Conservation (phyloP, 2,329 filamentous ascomycete species). For the Hypoxylon sp. region DNA sequence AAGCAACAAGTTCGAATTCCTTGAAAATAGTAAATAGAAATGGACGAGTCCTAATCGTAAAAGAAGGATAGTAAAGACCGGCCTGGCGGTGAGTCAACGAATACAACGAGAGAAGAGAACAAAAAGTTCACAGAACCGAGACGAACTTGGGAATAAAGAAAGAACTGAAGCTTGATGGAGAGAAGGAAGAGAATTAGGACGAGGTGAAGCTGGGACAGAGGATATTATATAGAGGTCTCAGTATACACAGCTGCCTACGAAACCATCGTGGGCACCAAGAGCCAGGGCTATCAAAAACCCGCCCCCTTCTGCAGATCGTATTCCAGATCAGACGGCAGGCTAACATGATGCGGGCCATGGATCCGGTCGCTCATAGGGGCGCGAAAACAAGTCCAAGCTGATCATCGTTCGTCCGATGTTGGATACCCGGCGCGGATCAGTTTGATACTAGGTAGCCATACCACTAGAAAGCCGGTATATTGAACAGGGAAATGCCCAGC, state of each 20-base stretch:
- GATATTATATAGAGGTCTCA: constrained; percentile 39
- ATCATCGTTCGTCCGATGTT: constrained; percentile 17
- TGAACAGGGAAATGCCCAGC: neutral
- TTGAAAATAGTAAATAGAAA: constrained; percentile 15
- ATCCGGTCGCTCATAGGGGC: constrained; percentile 14
- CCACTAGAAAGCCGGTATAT: neutral
- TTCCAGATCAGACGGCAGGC: constrained; percentile 33
- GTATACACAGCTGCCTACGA: constrained; percentile 6
- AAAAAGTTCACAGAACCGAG: constrained; percentile 52
- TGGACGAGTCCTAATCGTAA: constrained; percentile 28
- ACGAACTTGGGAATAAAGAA: constrained; percentile 42
- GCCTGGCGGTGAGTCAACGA: constrained; percentile 41
- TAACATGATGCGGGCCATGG: constrained; percentile 32
- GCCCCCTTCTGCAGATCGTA: constrained; percentile 42
- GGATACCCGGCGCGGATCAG: neutral
- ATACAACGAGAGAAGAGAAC: constrained; percentile 45
- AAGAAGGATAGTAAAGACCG: constrained; percentile 39
- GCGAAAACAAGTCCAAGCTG: constrained; percentile 6
- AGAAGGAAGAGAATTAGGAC: constrained; percentile 28
- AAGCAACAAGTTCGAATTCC: constrained; percentile 32
- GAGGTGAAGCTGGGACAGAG: constrained; percentile 19
- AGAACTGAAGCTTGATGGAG: constrained; percentile 40
- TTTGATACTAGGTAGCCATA: neutral
- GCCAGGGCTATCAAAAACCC: constrained; percentile 13
- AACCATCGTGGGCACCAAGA: constrained; percentile 2